Evolutionary conservation across 1,284 basidiomycete genomes (phyloP), one percentile per base, ranked within the genome.

Genomic region (Melampsora americana): DNA sequence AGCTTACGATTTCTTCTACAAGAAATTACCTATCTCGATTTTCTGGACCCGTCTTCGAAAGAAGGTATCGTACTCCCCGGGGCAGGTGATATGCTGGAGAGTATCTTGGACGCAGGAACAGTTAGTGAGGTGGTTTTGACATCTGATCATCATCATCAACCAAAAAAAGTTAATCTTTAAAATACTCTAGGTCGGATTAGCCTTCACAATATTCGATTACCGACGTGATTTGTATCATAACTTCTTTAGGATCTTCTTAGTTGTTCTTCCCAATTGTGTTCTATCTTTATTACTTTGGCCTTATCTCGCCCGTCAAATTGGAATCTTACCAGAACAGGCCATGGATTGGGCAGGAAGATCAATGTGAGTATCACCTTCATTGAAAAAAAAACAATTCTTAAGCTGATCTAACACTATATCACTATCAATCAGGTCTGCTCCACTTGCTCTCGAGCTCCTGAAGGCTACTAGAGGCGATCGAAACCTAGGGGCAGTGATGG

Each of bases 131-230:
- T 28, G 23, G 28, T 11, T 53, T 53, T 53, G 9, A 14, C 9
- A 35, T 35, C 9, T 42, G 11, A 42, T 42, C 42, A 42, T 12
- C 18, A n/a, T 23, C 5, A 9, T 28, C 11, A 23, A 56, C n/a
- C n/a, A 23, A n/a, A 23, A 11, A 56, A 20, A 56, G 23, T 56
- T 56, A 2, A 56, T 56, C 28, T 56, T 23, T 26, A 1, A 23
- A 0, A 0, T 23, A 23, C 12, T 42, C 20, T 44, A 68, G 66
- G 66, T 68, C 16, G 66, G 23, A 30, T 46, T 68, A 11, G 66
- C 66, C 9, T 68, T 68, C 30, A 50, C 66, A 16, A 56, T 68
- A 23, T 68, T 68, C 23, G 46, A 68, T 53, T 68, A 68, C 32
- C 66, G 66, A 7, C 32, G 32, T 26, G 66, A 68, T 39, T 44